A percentile compares a stretch with the other conserved stretches of the same genome.
phyloP scores from a whole-genome alignment of 2,329 filamentous ascomycete genomes.

The Trichoderma arundinaceum region DNA sequence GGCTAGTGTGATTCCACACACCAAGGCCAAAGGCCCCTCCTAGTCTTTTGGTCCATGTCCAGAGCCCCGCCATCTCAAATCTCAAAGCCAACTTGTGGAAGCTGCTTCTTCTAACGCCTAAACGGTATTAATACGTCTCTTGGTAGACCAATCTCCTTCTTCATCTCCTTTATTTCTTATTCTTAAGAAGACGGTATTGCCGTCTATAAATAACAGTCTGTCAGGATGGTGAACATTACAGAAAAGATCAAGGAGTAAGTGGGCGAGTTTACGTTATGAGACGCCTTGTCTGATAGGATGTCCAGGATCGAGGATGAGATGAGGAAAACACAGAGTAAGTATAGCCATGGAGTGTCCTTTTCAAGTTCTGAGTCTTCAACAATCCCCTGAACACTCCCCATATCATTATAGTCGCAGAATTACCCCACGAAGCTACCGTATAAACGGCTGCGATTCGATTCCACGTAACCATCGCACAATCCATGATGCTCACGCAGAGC shows the following conservation, averaged over 20 bases:
- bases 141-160: background rate
- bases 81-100: background rate
- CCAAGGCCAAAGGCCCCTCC: conserved; percentile 8
- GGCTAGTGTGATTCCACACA: background rate
- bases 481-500: background rate
- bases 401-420: background rate
- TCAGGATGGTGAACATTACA: conserved; percentile 96
- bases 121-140: background rate
- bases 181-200: conserved; percentile 39
- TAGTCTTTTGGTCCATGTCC: conserved; percentile 10
- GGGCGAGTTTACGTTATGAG: background rate
- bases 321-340: conserved; percentile 94
- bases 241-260: conserved; percentile 99
- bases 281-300: conserved; percentile 35
- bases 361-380: background rate
- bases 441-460: background rate
- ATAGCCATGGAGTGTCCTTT: background rate
- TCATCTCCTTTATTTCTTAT: background rate
- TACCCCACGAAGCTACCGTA: background rate
- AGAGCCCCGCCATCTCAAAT: conserved; percentile 25
- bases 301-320: conserved; percentile 99
- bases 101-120: background rate
- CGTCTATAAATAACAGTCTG: conserved; percentile 42
- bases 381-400: background rate
- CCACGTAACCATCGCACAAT: background rate